Percentiles rank a stretch among this genome's conserved stretches.
Conservation (phyloP, 2,329 filamentous ascomycete species). For the Exophiala phaeomuriformis region DNA sequence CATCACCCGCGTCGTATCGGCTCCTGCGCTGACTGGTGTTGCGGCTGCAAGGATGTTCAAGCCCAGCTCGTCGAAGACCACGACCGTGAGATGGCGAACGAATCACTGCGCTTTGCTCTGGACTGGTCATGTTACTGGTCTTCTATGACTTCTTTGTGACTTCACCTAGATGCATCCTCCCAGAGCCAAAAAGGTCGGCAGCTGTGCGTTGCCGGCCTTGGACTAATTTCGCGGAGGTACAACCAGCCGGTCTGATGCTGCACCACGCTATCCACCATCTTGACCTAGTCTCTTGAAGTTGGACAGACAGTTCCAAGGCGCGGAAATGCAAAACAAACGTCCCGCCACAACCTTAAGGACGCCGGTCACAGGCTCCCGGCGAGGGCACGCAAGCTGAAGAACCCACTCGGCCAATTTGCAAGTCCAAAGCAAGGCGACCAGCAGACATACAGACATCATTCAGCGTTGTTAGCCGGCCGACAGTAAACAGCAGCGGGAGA, state of each 20-base stretch:
- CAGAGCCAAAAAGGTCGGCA: neutral
- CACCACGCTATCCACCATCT: neutral
- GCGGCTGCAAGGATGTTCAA: neutral
- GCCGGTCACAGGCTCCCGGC: no score
- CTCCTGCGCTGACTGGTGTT: neutral
- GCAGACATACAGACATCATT: no score
- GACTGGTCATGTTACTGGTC: slow-evolving; percentile 7
- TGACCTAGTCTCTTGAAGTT: no score
- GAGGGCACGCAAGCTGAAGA: no score
- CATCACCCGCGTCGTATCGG: neutral
- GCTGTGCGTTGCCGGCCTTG: neutral
- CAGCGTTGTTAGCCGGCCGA: no score
- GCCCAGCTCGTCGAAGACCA: neutral
- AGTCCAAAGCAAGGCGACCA: no score
- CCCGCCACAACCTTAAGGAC: no score
- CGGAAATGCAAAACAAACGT: no score
- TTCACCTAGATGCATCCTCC: neutral
- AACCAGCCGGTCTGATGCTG: neutral
- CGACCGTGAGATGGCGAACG: neutral
- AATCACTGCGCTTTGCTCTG: slow-evolving; percentile 6
- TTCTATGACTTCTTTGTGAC: slow-evolving; percentile 7
- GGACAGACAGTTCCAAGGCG: no score
- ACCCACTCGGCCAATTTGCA: no score
- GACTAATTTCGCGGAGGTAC: no score
- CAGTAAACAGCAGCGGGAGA: no score